Evolutionary conservation across 2,329 filamentous ascomycete species (phyloP), one percentile per base, ranked within the genome.

Genomic region (Coleophoma crateriformis): DNA sequence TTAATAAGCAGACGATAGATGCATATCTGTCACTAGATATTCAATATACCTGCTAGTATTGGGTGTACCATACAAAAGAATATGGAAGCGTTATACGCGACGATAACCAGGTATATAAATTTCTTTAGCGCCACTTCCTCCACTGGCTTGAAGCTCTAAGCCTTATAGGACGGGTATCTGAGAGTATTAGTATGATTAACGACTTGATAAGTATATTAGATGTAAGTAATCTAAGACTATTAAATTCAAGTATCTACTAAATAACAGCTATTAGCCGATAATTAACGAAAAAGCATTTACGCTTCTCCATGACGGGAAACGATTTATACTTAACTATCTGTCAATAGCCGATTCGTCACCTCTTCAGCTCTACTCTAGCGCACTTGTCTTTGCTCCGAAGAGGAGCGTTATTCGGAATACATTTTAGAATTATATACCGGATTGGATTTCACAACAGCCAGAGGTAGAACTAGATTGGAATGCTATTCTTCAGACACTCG

Each of bases 1-100:
- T 68, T 12, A 50, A 60, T 22, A 46, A 45, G 11, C 22, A 53
- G 22, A 52, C 39, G 34, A 58, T 67, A 32, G 56, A 56, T 38
- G 50, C 37, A 41, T 57, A 6, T 53, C 53, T 64, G 34, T 56
- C 66, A 11, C 32, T 57, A 12, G 60, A 65, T 7, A 33, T 70
- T n/a, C 57, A 63, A 48, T 76, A 75, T 59, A 68, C 68, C 13
- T 71, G 66, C 53, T 58, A 57, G 2, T 69, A 71, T 52, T 74
- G 68, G 69, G 56, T 61, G 1, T 50, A 64, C n/a, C 70, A 73
- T 47, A 47, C 60, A 11, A 50, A 63, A 51, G 50, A 59, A 38
- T 62, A 61, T 54, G 55, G 51, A 44, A 40, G 50, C 45, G 54
- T 55, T 41, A 60, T 68, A 46, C 54, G 44, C 55, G 59, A 67